Percentiles rank a stretch among this genome's conserved stretches.
Evolutionary conservation across 2,329 filamentous ascomycete species (phyloP).

Genomic region (Penicillium sp.): DNA sequence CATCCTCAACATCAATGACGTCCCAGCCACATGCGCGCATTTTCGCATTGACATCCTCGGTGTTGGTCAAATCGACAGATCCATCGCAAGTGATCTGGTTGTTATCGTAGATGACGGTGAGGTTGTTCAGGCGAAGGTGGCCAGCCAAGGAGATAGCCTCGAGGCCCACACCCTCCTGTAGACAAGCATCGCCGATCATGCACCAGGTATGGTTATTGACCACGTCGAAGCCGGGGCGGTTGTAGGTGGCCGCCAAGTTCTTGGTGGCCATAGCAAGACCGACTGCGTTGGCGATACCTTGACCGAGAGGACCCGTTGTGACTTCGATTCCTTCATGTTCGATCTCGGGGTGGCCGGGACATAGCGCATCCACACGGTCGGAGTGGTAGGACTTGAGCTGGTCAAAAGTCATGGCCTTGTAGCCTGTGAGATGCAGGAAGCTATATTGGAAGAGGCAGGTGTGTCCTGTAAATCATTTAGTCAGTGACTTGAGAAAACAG

Average conservation of each 20-base stretch:
- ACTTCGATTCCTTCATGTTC: constrained; percentile 62
- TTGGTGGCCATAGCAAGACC: constrained; percentile 63
- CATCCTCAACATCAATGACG: constrained; percentile 59
- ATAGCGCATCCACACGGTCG: constrained; percentile 34
- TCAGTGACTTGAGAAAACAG: background rate
- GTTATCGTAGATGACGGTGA: constrained; percentile 62
- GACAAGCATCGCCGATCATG: constrained; percentile 61
- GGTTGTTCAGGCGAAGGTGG: constrained; percentile 58
- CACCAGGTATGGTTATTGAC: constrained; percentile 60
- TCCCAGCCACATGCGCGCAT: constrained; percentile 62
- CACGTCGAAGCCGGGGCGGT: constrained; percentile 54
- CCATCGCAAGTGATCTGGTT: constrained; percentile 64
- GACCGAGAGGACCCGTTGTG: constrained; percentile 62
- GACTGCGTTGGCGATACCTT: constrained; percentile 64
- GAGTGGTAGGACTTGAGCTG: constrained; percentile 42
- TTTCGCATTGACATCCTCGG: constrained; percentile 60
- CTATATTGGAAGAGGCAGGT: constrained; percentile 40
- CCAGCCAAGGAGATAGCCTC: constrained; percentile 61
- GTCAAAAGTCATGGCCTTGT: constrained; percentile 38
- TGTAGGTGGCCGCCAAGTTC: constrained; percentile 59
- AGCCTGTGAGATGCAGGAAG: constrained; percentile 39
- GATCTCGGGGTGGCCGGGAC: constrained; percentile 56
- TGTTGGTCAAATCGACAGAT: constrained; percentile 56
- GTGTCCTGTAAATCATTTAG: constrained; percentile 32
- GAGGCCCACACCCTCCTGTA: constrained; percentile 60